Evolutionary conservation across 2,329 filamentous ascomycete genomes (phyloP).

Genomic region (Sclerotiophoma versabilis): DNA sequence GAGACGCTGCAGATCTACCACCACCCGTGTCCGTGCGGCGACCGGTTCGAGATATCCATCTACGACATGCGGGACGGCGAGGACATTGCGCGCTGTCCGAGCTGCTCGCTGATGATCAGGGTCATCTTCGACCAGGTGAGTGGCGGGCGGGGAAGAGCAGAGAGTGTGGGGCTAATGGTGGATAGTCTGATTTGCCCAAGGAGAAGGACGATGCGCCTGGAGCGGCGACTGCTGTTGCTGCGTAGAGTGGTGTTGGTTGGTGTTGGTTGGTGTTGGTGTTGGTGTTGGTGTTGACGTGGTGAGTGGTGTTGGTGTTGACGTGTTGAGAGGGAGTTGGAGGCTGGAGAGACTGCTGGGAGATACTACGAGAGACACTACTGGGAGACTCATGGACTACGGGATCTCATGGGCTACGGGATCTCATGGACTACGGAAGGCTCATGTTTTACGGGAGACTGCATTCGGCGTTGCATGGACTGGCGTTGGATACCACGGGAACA

Average conservation of each 20-base stretch:
- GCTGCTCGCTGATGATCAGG: conserved; percentile 94
- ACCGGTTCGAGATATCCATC: conserved; percentile 90
- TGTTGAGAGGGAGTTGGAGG: too few species aligned
- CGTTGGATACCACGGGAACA: conserved; percentile 3
- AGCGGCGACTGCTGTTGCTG: conserved; percentile 35
- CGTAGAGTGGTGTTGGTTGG: too few species aligned
- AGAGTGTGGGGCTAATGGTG: background rate
- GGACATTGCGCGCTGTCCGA: conserved; percentile 96
- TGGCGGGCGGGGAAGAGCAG: background rate
- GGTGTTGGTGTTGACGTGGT: too few species aligned
- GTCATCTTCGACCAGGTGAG: conserved; percentile 87
- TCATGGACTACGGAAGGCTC: too few species aligned
- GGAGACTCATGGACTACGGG: too few species aligned
- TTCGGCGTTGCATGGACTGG: background rate
- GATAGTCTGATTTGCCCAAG: conserved; percentile 43
- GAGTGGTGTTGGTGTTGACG: too few species aligned
- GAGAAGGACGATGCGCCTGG: conserved; percentile 35
- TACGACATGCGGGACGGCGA: conserved; percentile 85
- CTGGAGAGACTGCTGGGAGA: too few species aligned
- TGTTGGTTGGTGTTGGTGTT: too few species aligned
- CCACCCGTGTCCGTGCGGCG: conserved; percentile 96
- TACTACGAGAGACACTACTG: too few species aligned
- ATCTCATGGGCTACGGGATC: too few species aligned
- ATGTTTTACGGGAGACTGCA: too few species aligned
- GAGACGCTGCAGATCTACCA: conserved; percentile 91